Evolutionary conservation across 2,329 filamentous ascomycete species (phyloP).

Genomic region (Hortaea werneckii): DNA sequence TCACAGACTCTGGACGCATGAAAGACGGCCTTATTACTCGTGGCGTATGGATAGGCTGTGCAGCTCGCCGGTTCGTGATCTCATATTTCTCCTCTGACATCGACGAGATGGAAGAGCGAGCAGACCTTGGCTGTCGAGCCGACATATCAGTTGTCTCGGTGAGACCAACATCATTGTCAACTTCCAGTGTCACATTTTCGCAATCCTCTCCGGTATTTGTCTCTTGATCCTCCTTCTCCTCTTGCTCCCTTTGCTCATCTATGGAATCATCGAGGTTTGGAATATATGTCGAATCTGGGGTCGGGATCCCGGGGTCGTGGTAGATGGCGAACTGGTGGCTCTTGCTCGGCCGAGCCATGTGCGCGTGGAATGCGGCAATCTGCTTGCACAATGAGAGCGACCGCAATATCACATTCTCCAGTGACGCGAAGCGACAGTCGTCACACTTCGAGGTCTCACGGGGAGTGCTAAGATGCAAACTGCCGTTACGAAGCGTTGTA

Average conservation of each 20-base stretch:
- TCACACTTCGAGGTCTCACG: no score
- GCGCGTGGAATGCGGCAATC: constrained; percentile 1
- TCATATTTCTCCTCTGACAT: constrained; percentile 22
- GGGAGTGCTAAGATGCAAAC: no score
- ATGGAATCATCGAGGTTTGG: background rate
- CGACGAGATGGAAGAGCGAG: constrained; percentile 22
- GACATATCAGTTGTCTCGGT: constrained; percentile 8
- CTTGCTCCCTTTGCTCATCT: background rate
- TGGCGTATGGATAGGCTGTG: constrained; percentile 41
- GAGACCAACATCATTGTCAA: no score
- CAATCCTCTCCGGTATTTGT: background rate
- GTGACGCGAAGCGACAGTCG: no score
- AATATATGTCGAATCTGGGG: constrained; percentile 2
- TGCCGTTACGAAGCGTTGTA: no score
- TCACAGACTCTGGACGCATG: constrained; percentile 58
- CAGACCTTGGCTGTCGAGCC: constrained; percentile 18
- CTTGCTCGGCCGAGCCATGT: constrained; percentile 11
- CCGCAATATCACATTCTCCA: no score
- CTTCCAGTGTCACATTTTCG: background rate
- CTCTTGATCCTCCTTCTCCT: background rate
- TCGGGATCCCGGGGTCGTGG: constrained; percentile 9
- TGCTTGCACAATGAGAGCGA: background rate
- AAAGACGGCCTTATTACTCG: constrained; percentile 51
- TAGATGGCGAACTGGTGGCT: constrained; percentile 7
- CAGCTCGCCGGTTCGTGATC: constrained; percentile 15